Evolutionary conservation across 2,329 filamentous ascomycete species (phyloP).

Genomic region (Lecanoromycetidae sp.): DNA sequence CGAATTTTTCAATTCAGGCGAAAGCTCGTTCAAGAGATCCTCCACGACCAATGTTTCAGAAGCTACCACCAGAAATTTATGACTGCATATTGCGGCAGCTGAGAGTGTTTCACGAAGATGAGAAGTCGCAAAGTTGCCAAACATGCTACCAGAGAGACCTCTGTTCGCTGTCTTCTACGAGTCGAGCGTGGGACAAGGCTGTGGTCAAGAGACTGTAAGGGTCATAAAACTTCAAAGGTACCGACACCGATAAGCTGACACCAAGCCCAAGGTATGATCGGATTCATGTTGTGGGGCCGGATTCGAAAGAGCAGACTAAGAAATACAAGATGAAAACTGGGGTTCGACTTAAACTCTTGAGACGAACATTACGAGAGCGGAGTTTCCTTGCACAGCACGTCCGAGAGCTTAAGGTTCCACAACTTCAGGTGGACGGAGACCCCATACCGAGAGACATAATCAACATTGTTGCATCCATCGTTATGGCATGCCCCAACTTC

Average conservation of each 20-base stretch:
- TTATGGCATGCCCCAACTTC: constrained; percentile 47
- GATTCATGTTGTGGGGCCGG: constrained; percentile 37
- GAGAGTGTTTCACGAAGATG: constrained; percentile 24
- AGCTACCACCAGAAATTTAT: constrained; percentile 42
- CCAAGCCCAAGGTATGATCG: constrained; percentile 34
- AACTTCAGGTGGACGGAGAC: constrained; percentile 29
- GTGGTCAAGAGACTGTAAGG: constrained; percentile 40
- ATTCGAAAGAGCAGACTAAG: constrained; percentile 34
- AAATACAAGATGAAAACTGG: constrained; percentile 39
- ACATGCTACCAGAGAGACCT: constrained; percentile 45
- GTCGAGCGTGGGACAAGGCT: constrained; percentile 43
- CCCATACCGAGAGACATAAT: constrained; percentile 37
- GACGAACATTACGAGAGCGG: constrained; percentile 42
- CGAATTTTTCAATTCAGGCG: background rate
- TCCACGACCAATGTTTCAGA: constrained; percentile 29
- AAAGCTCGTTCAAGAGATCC: constrained; percentile 1
- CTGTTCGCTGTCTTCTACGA: constrained; percentile 41
- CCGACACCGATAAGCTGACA: background rate
- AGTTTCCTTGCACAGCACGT: constrained; percentile 41
- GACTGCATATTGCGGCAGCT: constrained; percentile 43
- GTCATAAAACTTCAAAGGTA: too few relatives aligned
- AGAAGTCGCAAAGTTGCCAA: constrained; percentile 34
- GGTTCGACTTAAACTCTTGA: constrained; percentile 41
- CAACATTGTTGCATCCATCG: constrained; percentile 42
- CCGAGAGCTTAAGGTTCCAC: constrained; percentile 41